Conservation (phyloP, 805 yeast species). For the Schwanniomyces occidentalis region DNA sequence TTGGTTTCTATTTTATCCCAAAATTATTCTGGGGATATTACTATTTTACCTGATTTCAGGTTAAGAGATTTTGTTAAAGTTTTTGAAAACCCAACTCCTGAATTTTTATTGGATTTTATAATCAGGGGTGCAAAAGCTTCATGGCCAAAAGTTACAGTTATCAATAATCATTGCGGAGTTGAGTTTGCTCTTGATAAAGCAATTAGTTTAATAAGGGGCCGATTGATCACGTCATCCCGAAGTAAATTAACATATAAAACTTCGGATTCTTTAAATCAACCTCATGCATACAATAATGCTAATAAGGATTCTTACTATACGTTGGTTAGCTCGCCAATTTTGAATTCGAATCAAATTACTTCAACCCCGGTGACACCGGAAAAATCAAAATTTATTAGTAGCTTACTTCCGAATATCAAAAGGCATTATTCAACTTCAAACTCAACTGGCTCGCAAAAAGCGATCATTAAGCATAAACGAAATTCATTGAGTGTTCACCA, state of each 20-base stretch:
- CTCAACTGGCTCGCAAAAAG: slow-evolving; percentile 2
- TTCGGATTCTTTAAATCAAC: neutral
- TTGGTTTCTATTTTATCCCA: slow-evolving; percentile 77
- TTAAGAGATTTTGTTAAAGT: slow-evolving; percentile 60
- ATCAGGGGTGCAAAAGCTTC: slow-evolving; percentile 87
- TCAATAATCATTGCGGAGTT: slow-evolving; percentile 84
- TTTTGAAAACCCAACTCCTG: slow-evolving; percentile 79
- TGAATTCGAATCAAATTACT: slow-evolving; percentile 9
- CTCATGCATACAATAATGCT: neutral
- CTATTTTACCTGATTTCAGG: slow-evolving; percentile 79
- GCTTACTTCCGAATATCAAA: slow-evolving; percentile 20
- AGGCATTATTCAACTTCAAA: slow-evolving; percentile 24
- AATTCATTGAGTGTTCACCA: slow-evolving; percentile 14
- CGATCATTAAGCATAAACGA: slow-evolving; percentile 11
- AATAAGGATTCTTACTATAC: slow-evolving; percentile 7
- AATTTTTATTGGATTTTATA: slow-evolving; percentile 66
- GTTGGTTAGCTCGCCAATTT: slow-evolving; percentile 23
- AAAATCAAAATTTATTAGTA: slow-evolving; percentile 4
- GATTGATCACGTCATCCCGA: slow-evolving; percentile 46
- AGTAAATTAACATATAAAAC: slow-evolving; percentile 1
- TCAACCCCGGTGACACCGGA: slow-evolving; percentile 13
- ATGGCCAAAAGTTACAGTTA: slow-evolving; percentile 88
- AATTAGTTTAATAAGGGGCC: slow-evolving; percentile 64
- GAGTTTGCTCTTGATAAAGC: slow-evolving; percentile 86
- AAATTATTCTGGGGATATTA: slow-evolving; percentile 89